Conservation (phyloP, 2,329 filamentous ascomycete species). For the Epicoccum sorghinum region DNA sequence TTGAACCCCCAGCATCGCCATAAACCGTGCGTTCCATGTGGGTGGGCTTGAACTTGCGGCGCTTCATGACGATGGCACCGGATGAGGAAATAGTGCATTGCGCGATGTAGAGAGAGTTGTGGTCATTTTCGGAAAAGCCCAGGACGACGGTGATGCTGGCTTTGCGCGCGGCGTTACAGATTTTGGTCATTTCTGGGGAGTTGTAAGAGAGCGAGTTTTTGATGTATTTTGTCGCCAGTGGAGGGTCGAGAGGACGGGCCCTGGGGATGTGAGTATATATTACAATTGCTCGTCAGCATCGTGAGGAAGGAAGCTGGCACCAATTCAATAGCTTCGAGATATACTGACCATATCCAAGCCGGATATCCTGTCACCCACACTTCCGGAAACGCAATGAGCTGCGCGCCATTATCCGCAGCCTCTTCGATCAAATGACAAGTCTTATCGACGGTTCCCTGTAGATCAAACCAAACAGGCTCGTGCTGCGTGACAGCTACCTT, state of each 20-base stretch:
- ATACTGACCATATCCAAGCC: constrained; percentile 53
- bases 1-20: constrained; percentile 46
- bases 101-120: constrained; percentile 49
- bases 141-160: constrained; percentile 46
- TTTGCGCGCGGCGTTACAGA: constrained; percentile 45
- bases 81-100: constrained; percentile 46
- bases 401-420: constrained; percentile 60
- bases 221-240: constrained; percentile 50
- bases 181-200: constrained; percentile 52
- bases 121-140: constrained; percentile 48
- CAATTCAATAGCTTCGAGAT: not conserved
- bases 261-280: constrained; percentile 29
- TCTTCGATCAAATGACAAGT: constrained; percentile 63
- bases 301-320: too few relatives aligned
- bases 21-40: constrained; percentile 54
- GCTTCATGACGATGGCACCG: constrained; percentile 45
- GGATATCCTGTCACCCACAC: constrained; percentile 56
- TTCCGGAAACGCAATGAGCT: constrained; percentile 59
- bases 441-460: constrained; percentile 61
- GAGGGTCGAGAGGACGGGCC: constrained; percentile 51
- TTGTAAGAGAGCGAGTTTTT: constrained; percentile 51
- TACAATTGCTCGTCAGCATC: not conserved
- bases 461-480: constrained; percentile 67
- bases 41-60: constrained; percentile 52
- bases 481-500: constrained; percentile 61